Conservation (phyloP, 2,329 filamentous ascomycete genomes). For the Penicillium sp. region DNA sequence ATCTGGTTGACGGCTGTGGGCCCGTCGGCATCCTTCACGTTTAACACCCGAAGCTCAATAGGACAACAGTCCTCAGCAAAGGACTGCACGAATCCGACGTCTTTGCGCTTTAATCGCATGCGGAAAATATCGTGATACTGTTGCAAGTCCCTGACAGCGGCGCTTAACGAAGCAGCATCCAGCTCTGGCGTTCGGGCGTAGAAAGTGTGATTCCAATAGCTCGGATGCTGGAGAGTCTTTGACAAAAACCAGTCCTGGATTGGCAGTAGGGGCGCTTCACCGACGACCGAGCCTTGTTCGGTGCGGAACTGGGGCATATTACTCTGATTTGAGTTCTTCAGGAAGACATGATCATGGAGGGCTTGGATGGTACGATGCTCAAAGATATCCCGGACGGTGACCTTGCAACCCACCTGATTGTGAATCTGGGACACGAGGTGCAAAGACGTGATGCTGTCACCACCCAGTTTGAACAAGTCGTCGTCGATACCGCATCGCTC, state of each 20-base stretch:
- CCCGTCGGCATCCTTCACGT: background rate
- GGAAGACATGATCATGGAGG: background rate
- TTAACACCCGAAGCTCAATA: background rate
- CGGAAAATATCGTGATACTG: background rate
- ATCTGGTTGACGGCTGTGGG: background rate
- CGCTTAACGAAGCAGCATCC: background rate
- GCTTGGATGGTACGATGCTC: background rate
- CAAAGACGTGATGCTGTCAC: background rate
- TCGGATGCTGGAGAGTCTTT: background rate
- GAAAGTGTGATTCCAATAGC: background rate
- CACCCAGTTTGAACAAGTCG: background rate
- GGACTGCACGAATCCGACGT: background rate
- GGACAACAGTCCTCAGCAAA: background rate
- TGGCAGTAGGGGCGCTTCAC: background rate
- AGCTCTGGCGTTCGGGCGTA: background rate
- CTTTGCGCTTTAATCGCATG: background rate
- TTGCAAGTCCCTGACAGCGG: background rate
- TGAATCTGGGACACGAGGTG: background rate
- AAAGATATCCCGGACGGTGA: background rate
- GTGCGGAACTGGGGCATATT: background rate
- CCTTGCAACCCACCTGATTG: background rate
- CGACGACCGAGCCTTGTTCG: background rate
- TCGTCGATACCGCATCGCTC: background rate
- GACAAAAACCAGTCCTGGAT: background rate
- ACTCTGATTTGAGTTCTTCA: background rate